These are phyloP conservation scores for Colletotrichum falcatum DNA, from an alignment of 2,329 filamentous ascomycete species.

Conservation along the genomic window DNA sequence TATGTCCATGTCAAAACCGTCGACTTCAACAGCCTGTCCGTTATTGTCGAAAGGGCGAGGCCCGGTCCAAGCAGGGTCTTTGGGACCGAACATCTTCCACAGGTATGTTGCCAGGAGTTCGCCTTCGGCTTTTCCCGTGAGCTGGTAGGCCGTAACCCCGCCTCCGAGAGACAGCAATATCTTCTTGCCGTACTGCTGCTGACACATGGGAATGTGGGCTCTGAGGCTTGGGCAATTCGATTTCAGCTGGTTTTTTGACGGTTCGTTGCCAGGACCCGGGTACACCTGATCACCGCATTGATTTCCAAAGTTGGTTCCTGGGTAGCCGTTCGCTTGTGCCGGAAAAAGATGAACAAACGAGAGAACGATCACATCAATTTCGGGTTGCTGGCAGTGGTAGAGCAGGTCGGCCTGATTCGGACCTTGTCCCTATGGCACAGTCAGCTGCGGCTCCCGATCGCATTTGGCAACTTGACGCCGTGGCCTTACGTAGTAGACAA, in stretches of 20 bases:
- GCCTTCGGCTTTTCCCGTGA: slow-evolving; percentile 52
- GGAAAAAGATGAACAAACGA: slow-evolving; percentile 58
- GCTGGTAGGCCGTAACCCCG: slow-evolving; percentile 50
- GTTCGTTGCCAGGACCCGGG: slow-evolving; percentile 48
- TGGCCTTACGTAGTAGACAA: slow-evolving; percentile 55
- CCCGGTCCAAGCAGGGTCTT: slow-evolving; percentile 48
- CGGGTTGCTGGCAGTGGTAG: slow-evolving; percentile 53
- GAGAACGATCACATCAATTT: slow-evolving; percentile 57
- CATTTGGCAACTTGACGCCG: too few species aligned
- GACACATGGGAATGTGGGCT: slow-evolving; percentile 54
- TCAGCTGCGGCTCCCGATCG: background rate
- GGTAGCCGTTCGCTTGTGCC: slow-evolving; percentile 55
- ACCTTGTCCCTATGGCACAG: slow-evolving; percentile 53
- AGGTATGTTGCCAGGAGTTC: slow-evolving; percentile 51
- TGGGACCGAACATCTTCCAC: slow-evolving; percentile 56
- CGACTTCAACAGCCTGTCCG: slow-evolving; percentile 47
- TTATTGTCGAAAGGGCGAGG: slow-evolving; percentile 38
- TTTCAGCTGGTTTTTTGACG: slow-evolving; percentile 49
- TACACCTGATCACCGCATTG: slow-evolving; percentile 52
- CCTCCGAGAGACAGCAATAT: slow-evolving; percentile 57
- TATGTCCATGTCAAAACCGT: slow-evolving; percentile 50
- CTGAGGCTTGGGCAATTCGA: slow-evolving; percentile 51
- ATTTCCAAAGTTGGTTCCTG: slow-evolving; percentile 57
- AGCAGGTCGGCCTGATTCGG: slow-evolving; percentile 51
- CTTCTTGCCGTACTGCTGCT: slow-evolving; percentile 53